Conservation (phyloP, 2,329 filamentous ascomycete genomes). For the Xylaria sp. region DNA sequence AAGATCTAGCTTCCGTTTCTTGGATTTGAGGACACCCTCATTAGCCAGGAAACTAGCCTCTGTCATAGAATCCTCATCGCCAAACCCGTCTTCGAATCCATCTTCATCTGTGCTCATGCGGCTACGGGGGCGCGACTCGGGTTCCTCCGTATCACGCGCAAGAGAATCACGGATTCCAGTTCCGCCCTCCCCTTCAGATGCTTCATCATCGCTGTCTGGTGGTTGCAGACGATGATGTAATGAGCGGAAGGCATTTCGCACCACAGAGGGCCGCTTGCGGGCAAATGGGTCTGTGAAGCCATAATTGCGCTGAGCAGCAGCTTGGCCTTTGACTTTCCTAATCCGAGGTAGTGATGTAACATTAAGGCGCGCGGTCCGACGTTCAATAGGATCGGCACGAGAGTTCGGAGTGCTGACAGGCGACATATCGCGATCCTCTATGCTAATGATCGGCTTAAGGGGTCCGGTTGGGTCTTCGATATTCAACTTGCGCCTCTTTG, state of each 20-base stretch:
- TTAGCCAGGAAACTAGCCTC: conserved; percentile 76
- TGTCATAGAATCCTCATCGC: conserved; percentile 74
- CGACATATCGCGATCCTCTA: conserved; percentile 71
- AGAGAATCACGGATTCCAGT: conserved; percentile 63
- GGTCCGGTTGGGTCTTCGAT: conserved; percentile 49
- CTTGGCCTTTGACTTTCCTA: conserved; percentile 71
- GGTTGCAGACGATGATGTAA: conserved; percentile 83
- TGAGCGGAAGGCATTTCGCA: conserved; percentile 75
- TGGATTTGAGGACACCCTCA: conserved; percentile 64
- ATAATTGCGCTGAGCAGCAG: conserved; percentile 67
- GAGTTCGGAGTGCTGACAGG: conserved; percentile 74
- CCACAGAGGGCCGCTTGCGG: conserved; percentile 68
- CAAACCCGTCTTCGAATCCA: conserved; percentile 61
- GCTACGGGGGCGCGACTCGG: conserved; percentile 83
- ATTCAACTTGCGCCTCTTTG: conserved; percentile 83
- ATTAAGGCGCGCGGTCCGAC: conserved; percentile 66
- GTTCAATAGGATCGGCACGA: conserved; percentile 70
- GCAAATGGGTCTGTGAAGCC: conserved; percentile 76
- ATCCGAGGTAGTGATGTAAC: conserved; percentile 78
- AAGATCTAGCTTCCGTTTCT: conserved; percentile 79
- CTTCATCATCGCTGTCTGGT: conserved; percentile 84
- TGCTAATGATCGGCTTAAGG: conserved; percentile 62
- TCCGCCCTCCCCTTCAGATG: conserved; percentile 78
- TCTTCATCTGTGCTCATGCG: conserved; percentile 74
- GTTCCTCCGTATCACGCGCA: conserved; percentile 83